Percentiles rank a stretch among this genome's conserved stretches.
Evolutionary conservation across 495 filamentous ascomycete species (phyloP).

Genomic region (Parmelia sp.): DNA sequence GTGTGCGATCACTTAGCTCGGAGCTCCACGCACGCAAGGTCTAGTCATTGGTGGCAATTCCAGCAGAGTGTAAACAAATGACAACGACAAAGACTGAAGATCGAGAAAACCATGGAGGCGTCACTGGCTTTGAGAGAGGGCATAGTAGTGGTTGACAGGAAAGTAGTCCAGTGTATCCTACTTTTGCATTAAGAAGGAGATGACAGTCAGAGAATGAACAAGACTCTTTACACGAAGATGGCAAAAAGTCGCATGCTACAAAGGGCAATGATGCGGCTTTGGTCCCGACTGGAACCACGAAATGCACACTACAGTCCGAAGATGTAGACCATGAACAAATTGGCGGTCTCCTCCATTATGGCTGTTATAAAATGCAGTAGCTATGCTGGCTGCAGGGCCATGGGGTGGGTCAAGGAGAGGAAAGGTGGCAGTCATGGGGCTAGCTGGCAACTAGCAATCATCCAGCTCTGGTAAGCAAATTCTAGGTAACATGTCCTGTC

Average conservation of each 20-base stretch:
- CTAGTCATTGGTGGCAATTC: neutral
- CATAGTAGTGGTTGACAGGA: too few species aligned
- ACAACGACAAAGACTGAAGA: neutral
- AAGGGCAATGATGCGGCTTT: neutral
- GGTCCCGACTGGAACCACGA: neutral
- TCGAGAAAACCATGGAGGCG: too few species aligned
- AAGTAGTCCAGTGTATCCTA: too few species aligned
- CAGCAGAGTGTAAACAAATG: too few species aligned
- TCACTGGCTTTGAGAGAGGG: too few species aligned
- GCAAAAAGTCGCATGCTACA: too few species aligned
- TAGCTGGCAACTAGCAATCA: neutral
- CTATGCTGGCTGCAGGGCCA: neutral
- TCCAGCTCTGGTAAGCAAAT: neutral
- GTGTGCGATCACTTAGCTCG: neutral
- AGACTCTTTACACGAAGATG: too few species aligned
- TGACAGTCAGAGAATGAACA: too few species aligned
- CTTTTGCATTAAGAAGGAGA: too few species aligned
- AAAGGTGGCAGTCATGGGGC: neutral
- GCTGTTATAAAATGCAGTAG: neutral
- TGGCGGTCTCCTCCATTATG: neutral
- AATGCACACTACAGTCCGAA: neutral
- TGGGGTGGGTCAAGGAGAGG: neutral
- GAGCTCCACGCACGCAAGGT: neutral
- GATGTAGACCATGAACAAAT: neutral
- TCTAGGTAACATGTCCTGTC: conserved; percentile 2